Percentiles rank a stretch among this genome's conserved stretches.
Evolutionary conservation across 2,329 filamentous ascomycete species (phyloP).

Genomic region (Fusarium proliferatum): DNA sequence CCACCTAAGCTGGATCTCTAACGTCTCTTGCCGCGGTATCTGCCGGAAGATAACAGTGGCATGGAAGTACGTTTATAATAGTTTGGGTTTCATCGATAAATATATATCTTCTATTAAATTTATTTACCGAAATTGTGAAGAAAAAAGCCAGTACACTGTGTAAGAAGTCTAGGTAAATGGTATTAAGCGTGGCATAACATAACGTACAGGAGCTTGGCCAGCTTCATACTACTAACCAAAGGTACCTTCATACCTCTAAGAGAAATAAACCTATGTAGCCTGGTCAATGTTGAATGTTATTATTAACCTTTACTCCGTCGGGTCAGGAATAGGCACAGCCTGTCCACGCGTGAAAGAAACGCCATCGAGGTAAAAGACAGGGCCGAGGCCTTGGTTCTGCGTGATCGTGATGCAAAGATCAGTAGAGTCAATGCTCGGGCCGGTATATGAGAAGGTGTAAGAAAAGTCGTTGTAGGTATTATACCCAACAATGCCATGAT

Average conservation of each 20-base stretch:
- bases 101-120: background rate
- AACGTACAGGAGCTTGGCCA: background rate
- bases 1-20: accelerated
- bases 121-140: accelerated
- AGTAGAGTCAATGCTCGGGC: background rate
- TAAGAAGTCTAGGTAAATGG: background rate
- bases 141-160: background rate
- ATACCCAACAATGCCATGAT: accelerated
- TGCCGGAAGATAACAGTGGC: no score
- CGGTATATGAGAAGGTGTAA: background rate
- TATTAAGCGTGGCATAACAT: accelerated
- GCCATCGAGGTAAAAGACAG: background rate
- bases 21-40: accelerated
- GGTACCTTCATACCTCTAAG: accelerated
- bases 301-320: background rate
- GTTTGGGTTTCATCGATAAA: accelerated
- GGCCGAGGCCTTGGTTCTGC: background rate
- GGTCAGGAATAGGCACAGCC: background rate
- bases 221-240: accelerated
- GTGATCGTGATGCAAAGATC: background rate
- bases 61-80: no score
- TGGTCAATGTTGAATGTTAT: accelerated
- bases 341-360: background rate
- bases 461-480: background rate
- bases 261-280: accelerated